phyloP scores from a whole-genome alignment of 345 rosid species.

The Boechera retrofracta region DNA sequence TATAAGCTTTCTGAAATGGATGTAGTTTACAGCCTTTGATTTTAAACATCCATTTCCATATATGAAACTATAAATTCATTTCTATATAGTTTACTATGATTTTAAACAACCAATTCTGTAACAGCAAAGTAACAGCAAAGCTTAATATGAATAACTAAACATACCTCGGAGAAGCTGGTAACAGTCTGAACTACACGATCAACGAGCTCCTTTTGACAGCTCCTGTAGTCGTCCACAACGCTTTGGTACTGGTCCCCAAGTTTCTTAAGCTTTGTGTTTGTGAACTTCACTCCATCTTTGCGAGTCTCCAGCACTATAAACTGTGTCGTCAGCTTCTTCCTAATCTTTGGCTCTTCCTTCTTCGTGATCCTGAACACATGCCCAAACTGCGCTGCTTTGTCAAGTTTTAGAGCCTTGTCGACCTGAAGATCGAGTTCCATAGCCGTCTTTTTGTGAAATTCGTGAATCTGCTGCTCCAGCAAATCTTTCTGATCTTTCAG shows the following conservation, averaged over 20 bases:
- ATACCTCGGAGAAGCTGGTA: constrained; percentile 89
- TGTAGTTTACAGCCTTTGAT: no score
- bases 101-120: constrained; percentile 6
- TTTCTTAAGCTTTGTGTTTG: constrained; percentile 90
- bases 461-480: constrained; percentile 75
- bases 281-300: constrained; percentile 97
- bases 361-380: constrained; percentile 97
- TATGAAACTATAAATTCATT: neutral
- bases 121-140: constrained; percentile 21
- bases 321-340: constrained; percentile 86
- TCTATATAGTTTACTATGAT: constrained; percentile 1
- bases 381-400: constrained; percentile 91
- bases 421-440: constrained; percentile 79
- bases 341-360: constrained; percentile 97
- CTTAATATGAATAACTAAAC: constrained; percentile 4
- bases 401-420: constrained; percentile 88
- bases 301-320: constrained; percentile 95
- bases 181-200: constrained; percentile 80
- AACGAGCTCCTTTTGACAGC: constrained; percentile 81
- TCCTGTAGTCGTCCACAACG: constrained; percentile 81
- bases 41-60: no score
- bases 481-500: constrained; percentile 80
- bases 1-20: no score
- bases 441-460: constrained; percentile 86
- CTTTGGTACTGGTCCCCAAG: constrained; percentile 90